A percentile compares a stretch with the other conserved stretches of the same genome.
These are phyloP conservation scores for Camellia lanceoleosa DNA, from an alignment of 148 eudicot species.

Conservation along the genomic window DNA sequence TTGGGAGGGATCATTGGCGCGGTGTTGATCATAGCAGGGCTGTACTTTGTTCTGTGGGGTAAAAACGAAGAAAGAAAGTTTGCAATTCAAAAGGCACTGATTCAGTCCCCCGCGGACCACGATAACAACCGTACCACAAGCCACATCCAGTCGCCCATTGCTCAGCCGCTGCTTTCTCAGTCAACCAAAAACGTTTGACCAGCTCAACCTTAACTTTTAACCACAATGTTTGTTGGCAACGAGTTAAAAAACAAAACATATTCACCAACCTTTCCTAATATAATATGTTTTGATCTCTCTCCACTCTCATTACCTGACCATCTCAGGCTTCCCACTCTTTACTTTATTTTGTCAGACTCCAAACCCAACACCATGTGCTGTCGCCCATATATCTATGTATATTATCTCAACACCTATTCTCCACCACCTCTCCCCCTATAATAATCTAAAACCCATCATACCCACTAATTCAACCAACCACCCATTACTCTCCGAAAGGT, in stretches of 20 bases:
- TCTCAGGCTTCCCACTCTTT: no score
- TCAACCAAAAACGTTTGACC: constrained; percentile 65
- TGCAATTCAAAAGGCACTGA: constrained; percentile 44
- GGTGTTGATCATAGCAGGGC: constrained; percentile 75
- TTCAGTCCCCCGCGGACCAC: constrained; percentile 54
- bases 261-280: no score
- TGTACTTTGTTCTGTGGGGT: constrained; percentile 94
- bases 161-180: constrained; percentile 78
- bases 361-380: no score
- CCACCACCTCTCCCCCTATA: no score
- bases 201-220: constrained; percentile 3
- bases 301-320: no score
- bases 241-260: neutral
- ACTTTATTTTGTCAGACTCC: no score
- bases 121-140: constrained; percentile 43
- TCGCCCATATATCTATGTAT: no score
- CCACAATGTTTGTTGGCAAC: constrained; percentile 5
- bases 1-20: constrained; percentile 99
- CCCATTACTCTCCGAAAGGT: no score
- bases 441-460: no score
- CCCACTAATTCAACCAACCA: no score
- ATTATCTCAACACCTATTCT: no score
- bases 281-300: no score
- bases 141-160: constrained; percentile 58
- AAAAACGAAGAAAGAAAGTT: constrained; percentile 79